Conservation (phyloP, 495 filamentous ascomycete species). For the Talaromyces proteolyticus region DNA sequence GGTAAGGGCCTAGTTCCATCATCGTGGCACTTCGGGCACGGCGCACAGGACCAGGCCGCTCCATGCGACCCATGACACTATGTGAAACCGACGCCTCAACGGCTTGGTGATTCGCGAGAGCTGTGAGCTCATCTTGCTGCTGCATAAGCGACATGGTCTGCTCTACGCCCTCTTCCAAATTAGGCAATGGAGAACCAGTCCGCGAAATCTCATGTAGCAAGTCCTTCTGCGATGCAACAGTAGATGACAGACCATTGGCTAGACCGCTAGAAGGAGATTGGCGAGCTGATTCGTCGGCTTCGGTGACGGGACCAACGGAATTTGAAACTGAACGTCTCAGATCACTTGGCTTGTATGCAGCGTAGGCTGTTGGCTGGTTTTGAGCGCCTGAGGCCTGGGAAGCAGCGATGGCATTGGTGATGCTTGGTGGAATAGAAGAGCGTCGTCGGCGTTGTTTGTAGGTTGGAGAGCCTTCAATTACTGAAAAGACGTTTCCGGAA, state of each 20-base stretch:
- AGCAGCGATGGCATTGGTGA: constrained; percentile 57
- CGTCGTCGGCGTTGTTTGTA: constrained; percentile 96
- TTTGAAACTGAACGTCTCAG: constrained; percentile 86
- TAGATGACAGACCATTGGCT: constrained; percentile 45
- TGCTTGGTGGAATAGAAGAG: constrained; percentile 78
- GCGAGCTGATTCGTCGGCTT: constrained; percentile 66
- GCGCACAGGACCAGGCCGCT: constrained; percentile 70
- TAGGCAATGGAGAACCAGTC: constrained; percentile 79
- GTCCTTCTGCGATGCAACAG: constrained; percentile 69
- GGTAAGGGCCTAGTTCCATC: constrained; percentile 94
- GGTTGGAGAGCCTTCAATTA: constrained; percentile 95
- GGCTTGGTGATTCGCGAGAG: constrained; percentile 58
- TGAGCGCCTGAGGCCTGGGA: constrained; percentile 30
- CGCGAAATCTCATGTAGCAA: constrained; percentile 76
- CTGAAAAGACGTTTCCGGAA: constrained; percentile 81
- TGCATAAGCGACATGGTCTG: constrained; percentile 59
- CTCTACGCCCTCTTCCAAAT: constrained; percentile 70
- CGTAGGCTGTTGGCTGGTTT: constrained; percentile 36
- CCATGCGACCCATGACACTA: constrained; percentile 53
- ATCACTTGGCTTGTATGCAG: constrained; percentile 73
- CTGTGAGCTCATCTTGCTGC: constrained; percentile 57
- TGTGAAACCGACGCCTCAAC: constrained; percentile 51
- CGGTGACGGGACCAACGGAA: constrained; percentile 76
- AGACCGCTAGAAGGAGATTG: constrained; percentile 61
- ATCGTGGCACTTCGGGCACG: constrained; percentile 91